Evolutionary conservation across 345 rosid species (phyloP), one percentile per base, ranked within the genome.

Genomic region (Eutrema heterophyllum): DNA sequence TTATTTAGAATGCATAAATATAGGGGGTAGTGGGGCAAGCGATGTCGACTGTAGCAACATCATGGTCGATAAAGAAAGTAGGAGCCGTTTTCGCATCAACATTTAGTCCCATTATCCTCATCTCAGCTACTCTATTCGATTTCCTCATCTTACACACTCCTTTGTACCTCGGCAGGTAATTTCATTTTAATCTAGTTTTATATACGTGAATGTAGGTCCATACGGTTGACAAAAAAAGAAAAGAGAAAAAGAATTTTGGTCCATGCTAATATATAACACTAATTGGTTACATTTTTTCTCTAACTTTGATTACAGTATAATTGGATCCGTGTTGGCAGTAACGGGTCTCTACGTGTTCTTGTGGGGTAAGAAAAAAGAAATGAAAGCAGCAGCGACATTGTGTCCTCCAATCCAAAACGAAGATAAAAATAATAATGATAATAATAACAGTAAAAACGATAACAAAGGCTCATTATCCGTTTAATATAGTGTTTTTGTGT

Each of bases 11-110:
- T 41, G 27, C 16, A 10, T 39, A 48, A 13, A 69, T 38, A 57
- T 14, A 91, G 91, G 96, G 97, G 29, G 55, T 82, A 63, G 86
- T 87, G 41, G 95, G 88, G 38, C 86, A 89, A 32, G 95, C 87
- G 2, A 54, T 89, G 81, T 84, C 91, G 69, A 81, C 74, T 35
- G 93, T 89, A 29, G 93, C 85, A 15, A 85, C 86, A 85, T 68
- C 93, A 7, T 89, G 96, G 93, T 83, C 84, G 64, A 89, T 89
- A 18, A 83, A 87, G 76, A 83, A 81, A 60, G 70, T 81, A 46
- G 95, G 90, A 10, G 89, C 97, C 0, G 79, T 89, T 16, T 89
- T 88, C 79, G 85, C 97, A 1, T 79, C 92, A 56, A 83, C 86
- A 16, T 91, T 91, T 72, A 71, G 78, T 64, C 94, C 94, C 13